These are phyloP conservation scores for Schoenoplectus tabernaemontani DNA, from an alignment of 202 grass and related monocot genomes.

Conservation along the genomic window DNA sequence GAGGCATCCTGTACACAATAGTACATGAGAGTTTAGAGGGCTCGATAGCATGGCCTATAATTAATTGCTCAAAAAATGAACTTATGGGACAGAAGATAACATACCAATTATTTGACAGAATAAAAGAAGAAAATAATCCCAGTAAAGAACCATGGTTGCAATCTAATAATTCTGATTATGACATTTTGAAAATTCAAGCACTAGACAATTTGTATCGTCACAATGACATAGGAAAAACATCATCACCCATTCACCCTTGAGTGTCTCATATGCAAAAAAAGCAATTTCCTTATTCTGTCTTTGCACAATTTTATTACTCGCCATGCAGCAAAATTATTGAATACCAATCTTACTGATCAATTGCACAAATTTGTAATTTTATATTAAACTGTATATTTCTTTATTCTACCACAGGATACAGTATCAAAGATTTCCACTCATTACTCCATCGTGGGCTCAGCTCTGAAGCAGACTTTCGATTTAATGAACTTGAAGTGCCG, in stretches of 20 bases:
- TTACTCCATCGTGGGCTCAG: constrained; percentile 63
- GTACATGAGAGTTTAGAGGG: neutral
- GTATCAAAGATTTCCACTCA: constrained; percentile 74
- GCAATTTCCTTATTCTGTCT: neutral
- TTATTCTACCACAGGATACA: constrained; percentile 28
- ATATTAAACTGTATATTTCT: neutral
- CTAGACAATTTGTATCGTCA: neutral
- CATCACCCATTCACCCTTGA: neutral
- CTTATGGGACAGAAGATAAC: neutral
- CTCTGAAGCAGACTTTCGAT: constrained; percentile 12
- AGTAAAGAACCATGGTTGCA: neutral
- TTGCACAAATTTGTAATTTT: neutral
- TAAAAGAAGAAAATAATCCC: neutral
- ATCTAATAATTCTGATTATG: neutral
- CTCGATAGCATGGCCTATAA: neutral
- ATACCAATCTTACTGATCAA: neutral
- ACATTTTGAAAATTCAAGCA: neutral
- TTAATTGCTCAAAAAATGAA: neutral
- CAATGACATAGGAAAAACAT: neutral
- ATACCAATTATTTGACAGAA: neutral
- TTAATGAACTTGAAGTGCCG: neutral
- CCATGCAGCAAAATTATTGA: neutral
- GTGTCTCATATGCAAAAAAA: neutral
- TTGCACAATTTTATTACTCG: neutral
- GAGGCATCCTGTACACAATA: neutral